Evolutionary conservation across 352 stramenopile species (phyloP).

Genomic region (Elongisporangium prolatum): DNA sequence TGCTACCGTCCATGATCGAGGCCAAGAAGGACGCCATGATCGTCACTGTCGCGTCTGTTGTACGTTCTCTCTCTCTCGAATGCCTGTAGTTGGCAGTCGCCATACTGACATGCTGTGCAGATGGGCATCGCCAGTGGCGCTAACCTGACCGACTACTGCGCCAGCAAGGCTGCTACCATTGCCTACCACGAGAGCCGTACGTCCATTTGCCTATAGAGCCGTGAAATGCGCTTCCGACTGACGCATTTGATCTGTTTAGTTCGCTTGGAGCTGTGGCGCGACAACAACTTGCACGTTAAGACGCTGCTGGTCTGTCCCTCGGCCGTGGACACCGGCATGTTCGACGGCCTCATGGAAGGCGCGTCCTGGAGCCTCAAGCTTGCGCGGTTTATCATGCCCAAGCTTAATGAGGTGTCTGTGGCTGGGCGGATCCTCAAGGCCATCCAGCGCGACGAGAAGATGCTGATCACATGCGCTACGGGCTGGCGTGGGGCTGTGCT

Average conservation of each 20-base stretch:
- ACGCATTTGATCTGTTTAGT: constrained; percentile 26
- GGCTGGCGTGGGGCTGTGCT: constrained; percentile 48
- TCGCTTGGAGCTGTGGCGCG: constrained; percentile 64
- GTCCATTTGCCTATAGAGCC: constrained; percentile 10
- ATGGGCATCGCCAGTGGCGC: constrained; percentile 69
- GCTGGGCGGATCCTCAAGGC: constrained; percentile 43
- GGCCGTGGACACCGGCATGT: constrained; percentile 76
- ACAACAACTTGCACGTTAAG: constrained; percentile 46
- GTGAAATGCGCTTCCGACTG: neutral
- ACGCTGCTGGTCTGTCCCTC: constrained; percentile 75
- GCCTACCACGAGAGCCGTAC: constrained; percentile 68
- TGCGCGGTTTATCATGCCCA: constrained; percentile 39
- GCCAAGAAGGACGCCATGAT: constrained; percentile 48
- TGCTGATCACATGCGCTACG: constrained; percentile 62
- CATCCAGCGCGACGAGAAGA: constrained; percentile 47
- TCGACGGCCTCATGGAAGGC: constrained; percentile 43
- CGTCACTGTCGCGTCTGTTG: constrained; percentile 73
- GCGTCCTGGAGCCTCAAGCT: constrained; percentile 31
- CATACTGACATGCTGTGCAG: constrained; percentile 19
- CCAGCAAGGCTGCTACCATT: constrained; percentile 68
- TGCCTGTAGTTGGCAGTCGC: too few relatives aligned
- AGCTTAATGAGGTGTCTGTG: constrained; percentile 42
- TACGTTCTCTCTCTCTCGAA: constrained; percentile 13
- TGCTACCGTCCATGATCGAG: constrained; percentile 47
- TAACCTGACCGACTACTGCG: constrained; percentile 68